phyloP scores from a whole-genome alignment of 306 rosid species.

The Inga laurina region DNA sequence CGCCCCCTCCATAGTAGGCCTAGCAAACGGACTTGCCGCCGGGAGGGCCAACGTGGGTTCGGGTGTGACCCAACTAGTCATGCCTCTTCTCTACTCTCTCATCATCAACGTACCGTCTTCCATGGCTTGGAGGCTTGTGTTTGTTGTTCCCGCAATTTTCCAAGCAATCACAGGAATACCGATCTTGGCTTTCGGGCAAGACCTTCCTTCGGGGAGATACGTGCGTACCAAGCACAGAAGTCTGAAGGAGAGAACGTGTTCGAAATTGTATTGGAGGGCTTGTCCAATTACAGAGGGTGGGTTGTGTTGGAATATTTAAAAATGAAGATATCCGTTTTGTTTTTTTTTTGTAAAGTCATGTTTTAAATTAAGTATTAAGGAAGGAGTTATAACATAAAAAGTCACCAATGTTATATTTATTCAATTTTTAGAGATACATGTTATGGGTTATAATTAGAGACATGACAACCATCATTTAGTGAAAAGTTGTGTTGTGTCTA shows the following conservation, averaged over 20 bases:
- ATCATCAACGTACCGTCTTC: constrained; percentile 39
- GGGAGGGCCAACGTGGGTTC: constrained; percentile 71
- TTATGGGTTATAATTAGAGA: too few relatives aligned
- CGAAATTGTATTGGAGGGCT: constrained; percentile 31
- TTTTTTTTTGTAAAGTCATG: too few relatives aligned
- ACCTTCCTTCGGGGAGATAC: constrained; percentile 33
- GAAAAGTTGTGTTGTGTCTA: too few relatives aligned
- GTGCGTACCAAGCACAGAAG: not conserved
- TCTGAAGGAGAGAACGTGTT: not conserved
- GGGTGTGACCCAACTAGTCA: constrained; percentile 56
- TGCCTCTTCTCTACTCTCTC: constrained; percentile 54
- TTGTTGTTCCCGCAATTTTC: constrained; percentile 46
- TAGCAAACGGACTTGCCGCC: constrained; percentile 62
- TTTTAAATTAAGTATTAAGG: too few relatives aligned
- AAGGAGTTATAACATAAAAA: too few relatives aligned
- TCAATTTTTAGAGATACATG: too few relatives aligned
- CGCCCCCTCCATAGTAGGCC: constrained; percentile 48
- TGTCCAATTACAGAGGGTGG: constrained; percentile 61
- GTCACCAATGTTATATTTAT: too few relatives aligned
- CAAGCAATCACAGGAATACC: constrained; percentile 42
- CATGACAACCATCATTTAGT: too few relatives aligned
- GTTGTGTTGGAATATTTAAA: constrained; percentile 12
- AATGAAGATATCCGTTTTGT: too few relatives aligned
- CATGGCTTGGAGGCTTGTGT: constrained; percentile 54
- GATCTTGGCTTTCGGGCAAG: constrained; percentile 54